phyloP scores from a whole-genome alignment of 441 rosid genomes.

The Gossypium davidsonii region DNA sequence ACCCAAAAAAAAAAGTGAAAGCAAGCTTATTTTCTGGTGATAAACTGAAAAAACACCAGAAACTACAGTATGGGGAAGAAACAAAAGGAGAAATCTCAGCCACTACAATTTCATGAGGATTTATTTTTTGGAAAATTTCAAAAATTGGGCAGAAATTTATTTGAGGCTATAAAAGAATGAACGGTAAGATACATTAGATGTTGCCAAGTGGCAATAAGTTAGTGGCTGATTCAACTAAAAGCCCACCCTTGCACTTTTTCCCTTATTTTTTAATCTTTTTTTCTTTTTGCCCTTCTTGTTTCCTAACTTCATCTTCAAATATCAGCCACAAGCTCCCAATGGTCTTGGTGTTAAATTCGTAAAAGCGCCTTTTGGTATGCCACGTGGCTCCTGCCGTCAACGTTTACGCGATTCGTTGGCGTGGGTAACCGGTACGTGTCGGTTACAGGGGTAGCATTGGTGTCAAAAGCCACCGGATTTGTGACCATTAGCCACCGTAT shows the following conservation, averaged over 20 bases:
- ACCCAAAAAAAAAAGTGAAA: slow-evolving; percentile 13
- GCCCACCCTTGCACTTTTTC: slow-evolving; percentile 49
- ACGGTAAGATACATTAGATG: slow-evolving; percentile 22
- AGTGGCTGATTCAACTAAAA: slow-evolving; percentile 35
- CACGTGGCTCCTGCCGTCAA: slow-evolving; percentile 31
- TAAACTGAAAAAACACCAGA: slow-evolving; percentile 37
- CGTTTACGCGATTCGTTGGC: slow-evolving; percentile 32
- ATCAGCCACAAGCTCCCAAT: slow-evolving; percentile 51
- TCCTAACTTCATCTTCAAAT: slow-evolving; percentile 22
- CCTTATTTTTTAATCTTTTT: slow-evolving; percentile 6
- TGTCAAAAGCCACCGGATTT: neutral
- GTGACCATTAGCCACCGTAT: neutral
- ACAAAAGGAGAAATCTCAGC: slow-evolving; percentile 60
- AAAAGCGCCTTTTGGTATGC: slow-evolving; percentile 32
- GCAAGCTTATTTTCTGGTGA: slow-evolving; percentile 8
- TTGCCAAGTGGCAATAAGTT: slow-evolving; percentile 54
- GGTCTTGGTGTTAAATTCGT: slow-evolving; percentile 32
- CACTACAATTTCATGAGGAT: slow-evolving; percentile 62
- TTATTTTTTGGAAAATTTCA: slow-evolving; percentile 15
- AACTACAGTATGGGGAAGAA: slow-evolving; percentile 18
- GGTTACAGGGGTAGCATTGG: slow-evolving; percentile 7
- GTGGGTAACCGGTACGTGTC: slow-evolving; percentile 23
- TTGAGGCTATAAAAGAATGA: slow-evolving; percentile 63
- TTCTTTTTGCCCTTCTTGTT: neutral
- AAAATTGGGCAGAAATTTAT: slow-evolving; percentile 21